Conservation (phyloP, 768 basidiomycete genomes). For the Lentinula lateritia region DNA sequence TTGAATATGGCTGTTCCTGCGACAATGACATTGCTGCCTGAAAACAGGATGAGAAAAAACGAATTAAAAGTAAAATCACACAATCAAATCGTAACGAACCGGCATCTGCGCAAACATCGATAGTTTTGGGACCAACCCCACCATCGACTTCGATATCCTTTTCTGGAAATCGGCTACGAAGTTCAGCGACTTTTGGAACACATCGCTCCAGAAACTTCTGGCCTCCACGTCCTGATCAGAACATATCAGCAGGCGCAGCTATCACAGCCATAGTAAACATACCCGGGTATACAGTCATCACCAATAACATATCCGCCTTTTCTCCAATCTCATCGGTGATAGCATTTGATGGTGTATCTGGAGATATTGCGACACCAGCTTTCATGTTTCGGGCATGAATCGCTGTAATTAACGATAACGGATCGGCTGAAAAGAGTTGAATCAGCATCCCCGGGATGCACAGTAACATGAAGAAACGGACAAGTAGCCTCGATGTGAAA, state of each 20-base stretch:
- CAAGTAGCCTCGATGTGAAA: slow-evolving; percentile 95
- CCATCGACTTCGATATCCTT: slow-evolving; percentile 99
- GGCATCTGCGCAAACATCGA: slow-evolving; percentile 83
- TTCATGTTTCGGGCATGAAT: slow-evolving; percentile 87
- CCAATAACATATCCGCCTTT: slow-evolving; percentile 89
- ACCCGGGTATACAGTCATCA: slow-evolving; percentile 98
- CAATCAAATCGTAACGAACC: slow-evolving; percentile 37
- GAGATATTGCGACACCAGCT: slow-evolving; percentile 95
- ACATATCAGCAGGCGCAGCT: neutral
- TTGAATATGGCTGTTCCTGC: slow-evolving; percentile 95
- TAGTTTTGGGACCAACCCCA: slow-evolving; percentile 89
- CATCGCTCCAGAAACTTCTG: slow-evolving; percentile 95
- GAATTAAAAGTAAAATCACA: neutral
- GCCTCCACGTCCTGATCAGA: slow-evolving; percentile 70
- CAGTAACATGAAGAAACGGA: slow-evolving; percentile 29
- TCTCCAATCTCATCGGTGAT: slow-evolving; percentile 84
- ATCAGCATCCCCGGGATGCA: neutral
- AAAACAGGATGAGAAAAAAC: slow-evolving; percentile 2
- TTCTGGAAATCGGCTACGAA: slow-evolving; percentile 83
- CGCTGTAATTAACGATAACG: slow-evolving; percentile 67
- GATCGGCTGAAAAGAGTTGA: slow-evolving; percentile 41
- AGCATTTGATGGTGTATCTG: slow-evolving; percentile 83
- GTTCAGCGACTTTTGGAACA: slow-evolving; percentile 87
- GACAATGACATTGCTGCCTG: slow-evolving; percentile 97
- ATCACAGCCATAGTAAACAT: slow-evolving; percentile 2